Conservation (phyloP, 2,329 filamentous ascomycete genomes). For the Colletotrichum chrysophilum region DNA sequence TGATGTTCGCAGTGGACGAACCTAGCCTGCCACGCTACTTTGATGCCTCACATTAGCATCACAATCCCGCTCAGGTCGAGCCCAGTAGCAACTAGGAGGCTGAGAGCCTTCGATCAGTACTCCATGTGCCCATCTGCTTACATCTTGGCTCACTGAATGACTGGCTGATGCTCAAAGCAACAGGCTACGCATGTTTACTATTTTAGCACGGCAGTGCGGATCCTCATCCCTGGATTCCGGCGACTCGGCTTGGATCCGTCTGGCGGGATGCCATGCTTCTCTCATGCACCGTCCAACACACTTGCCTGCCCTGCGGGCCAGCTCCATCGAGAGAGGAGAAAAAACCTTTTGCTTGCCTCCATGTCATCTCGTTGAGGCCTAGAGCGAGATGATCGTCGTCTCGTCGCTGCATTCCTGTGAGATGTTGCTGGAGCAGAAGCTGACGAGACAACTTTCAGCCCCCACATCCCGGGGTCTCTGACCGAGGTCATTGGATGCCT, state of each 20-base stretch:
- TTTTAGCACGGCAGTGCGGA: neutral
- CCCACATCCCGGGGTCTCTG: neutral
- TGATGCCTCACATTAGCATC: neutral
- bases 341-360: neutral
- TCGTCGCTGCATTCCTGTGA: neutral
- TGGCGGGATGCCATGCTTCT: constrained; percentile 1
- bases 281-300: neutral
- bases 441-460: neutral
- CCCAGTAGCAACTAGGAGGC: neutral
- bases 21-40: constrained; percentile 1
- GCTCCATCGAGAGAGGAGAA: neutral
- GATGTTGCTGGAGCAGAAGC: neutral
- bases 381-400: neutral
- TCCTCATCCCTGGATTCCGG: neutral
- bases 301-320: neutral
- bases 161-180: neutral
- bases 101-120: neutral
- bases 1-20: constrained; percentile 9
- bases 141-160: neutral
- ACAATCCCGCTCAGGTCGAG: neutral
- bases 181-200: neutral
- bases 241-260: constrained; percentile 3
- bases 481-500: neutral
- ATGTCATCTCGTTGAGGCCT: neutral
- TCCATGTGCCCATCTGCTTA: neutral